Conservation (phyloP, 1,284 basidiomycete species). For the Cryptococcus maquisensis region DNA sequence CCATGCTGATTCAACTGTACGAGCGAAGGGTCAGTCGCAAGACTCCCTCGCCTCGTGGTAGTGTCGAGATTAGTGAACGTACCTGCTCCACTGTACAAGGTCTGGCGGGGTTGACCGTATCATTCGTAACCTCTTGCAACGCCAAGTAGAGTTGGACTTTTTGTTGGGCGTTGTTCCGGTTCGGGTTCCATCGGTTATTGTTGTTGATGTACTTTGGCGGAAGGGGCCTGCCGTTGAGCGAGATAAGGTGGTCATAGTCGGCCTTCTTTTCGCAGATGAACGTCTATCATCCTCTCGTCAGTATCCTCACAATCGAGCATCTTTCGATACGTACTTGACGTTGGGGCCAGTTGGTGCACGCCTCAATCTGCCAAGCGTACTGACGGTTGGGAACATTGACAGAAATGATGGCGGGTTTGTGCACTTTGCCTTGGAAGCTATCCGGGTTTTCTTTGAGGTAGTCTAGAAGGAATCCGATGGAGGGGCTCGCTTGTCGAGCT, state of each 20-base stretch:
- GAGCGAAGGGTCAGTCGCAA: neutral
- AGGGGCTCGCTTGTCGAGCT: constrained; percentile 4
- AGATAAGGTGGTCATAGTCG: constrained; percentile 70
- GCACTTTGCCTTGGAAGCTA: constrained; percentile 72
- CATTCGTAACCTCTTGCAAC: constrained; percentile 26
- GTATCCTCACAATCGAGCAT: neutral
- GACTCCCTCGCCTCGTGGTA: neutral
- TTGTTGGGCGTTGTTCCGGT: neutral
- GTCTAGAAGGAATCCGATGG: constrained; percentile 59
- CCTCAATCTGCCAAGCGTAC: constrained; percentile 70
- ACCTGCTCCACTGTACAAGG: constrained; percentile 22
- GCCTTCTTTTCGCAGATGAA: constrained; percentile 59
- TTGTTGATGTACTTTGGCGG: constrained; percentile 4
- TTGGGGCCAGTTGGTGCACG: constrained; percentile 59
- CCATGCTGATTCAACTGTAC: constrained; percentile 60
- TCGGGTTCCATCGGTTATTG: neutral
- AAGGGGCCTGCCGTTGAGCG: constrained; percentile 58
- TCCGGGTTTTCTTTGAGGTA: constrained; percentile 71
- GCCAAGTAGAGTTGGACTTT: constrained; percentile 26
- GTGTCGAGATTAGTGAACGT: neutral
- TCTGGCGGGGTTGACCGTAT: constrained; percentile 21
- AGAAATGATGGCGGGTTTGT: constrained; percentile 74
- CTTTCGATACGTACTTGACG: constrained; percentile 60
- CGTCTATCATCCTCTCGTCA: constrained; percentile 6
- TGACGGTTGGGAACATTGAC: constrained; percentile 64